phyloP scores from a whole-genome alignment of 116 monocot species.

The Dioscorea cayenensis region DNA sequence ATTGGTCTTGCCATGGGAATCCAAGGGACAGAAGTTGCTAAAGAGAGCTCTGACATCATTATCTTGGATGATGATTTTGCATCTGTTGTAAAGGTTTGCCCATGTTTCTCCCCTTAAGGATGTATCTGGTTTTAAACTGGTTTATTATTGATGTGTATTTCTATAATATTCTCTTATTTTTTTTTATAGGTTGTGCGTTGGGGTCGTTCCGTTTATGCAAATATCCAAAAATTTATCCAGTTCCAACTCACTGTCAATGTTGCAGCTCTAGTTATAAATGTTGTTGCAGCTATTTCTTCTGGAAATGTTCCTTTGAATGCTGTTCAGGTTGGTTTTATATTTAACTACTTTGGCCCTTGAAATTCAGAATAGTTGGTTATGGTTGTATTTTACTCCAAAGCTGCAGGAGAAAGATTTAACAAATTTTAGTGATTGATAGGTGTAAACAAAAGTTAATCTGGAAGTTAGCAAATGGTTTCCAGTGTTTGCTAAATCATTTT shows the following conservation, averaged over 20 bases:
- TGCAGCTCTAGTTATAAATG: constrained; percentile 76
- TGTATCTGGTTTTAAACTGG: neutral
- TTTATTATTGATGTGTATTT: too few relatives aligned
- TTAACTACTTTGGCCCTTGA: too few relatives aligned
- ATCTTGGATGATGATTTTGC: constrained; percentile 68
- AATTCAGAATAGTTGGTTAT: too few relatives aligned
- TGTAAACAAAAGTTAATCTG: too few relatives aligned
- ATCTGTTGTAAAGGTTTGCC: constrained; percentile 56
- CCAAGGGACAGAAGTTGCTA: constrained; percentile 47
- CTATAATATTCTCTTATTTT: neutral
- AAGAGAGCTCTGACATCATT: constrained; percentile 56
- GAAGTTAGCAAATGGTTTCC: too few relatives aligned
- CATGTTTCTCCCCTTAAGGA: neutral
- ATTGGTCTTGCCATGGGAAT: constrained; percentile 74
- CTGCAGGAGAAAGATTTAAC: too few relatives aligned
- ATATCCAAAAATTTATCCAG: constrained; percentile 76
- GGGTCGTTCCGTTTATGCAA: constrained; percentile 73
- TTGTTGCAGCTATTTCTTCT: constrained; percentile 69
- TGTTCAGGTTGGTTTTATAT: constrained; percentile 46
- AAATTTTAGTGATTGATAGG: too few relatives aligned
- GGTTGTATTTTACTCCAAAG: too few relatives aligned
- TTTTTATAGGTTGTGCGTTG: constrained; percentile 55
- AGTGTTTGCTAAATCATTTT: too few relatives aligned
- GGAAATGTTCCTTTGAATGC: constrained; percentile 75
- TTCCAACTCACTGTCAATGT: constrained; percentile 93